Base-by-base conservation (phyloP, 2,329 filamentous ascomycete genomes). In the Scolecobasidium constrictum region DNA sequence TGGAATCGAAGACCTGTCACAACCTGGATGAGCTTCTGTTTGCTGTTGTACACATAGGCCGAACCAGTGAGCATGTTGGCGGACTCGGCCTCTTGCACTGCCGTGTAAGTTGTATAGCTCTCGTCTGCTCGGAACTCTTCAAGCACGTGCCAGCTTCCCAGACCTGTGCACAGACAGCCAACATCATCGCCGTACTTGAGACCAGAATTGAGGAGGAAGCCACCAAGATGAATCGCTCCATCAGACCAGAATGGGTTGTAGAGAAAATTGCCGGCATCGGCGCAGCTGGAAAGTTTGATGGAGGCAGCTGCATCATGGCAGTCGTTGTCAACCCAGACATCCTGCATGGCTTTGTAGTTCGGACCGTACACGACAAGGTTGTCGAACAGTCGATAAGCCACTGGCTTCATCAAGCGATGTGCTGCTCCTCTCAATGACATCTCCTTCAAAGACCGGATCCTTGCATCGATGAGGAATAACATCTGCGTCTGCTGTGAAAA, bases 301-400 rank as follows among this genome's bases (percentile, higher is more conserved):
- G 38, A 19, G 15, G 47, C 39, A 15, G 47, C 47, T 2, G 48
- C 49, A 35, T 56, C 54, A 7, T 11, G 13, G 16, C 49, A 43
- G 6, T 47, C 38, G 26, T 43, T 46, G 41, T 53, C 36, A 15
- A 57, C 26, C 16, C 52, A 31, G 2, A 54, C 51, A 6, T 54
- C 51, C 18, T 49, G 34, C 48, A 54, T 52, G 11, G 46, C 51
- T 4, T 50, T 40, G 42, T 52, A 57, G 28, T 49, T 45, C 37
- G 52, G 40, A 0, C 40, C 38, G 38, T 55, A 56, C 18, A 49
- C 35, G 28, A 55, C 53, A 3, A 55, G 20, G 17, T 21, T 12
- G 16, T 44, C 47, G 35, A 56, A 56, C 2, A 56, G 47, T 2
- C 42, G 49, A 37, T 56, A 56, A 11, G 49, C 48, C 44, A 55